Percentiles rank a stretch among this genome's conserved stretches.
These are phyloP conservation scores for Fraxinus cuspidata DNA, from an alignment of 257 asterid species.

Conservation along the genomic window DNA sequence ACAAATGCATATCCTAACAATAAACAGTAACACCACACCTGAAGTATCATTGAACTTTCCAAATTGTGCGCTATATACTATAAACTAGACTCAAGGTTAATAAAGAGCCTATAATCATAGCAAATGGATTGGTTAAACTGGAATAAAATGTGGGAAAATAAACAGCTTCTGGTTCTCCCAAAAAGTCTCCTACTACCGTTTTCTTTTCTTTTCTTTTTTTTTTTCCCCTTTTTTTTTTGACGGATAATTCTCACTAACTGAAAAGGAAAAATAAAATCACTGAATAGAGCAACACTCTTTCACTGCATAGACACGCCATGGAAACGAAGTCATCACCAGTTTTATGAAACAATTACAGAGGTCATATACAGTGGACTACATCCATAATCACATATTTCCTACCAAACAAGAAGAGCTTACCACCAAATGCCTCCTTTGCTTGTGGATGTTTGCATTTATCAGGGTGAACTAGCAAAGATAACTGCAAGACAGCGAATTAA, in stretches of 20 bases:
- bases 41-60: conserved; percentile 3
- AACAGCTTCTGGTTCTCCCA: conserved; percentile 8
- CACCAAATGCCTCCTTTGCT: conserved; percentile 98
- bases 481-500: conserved; percentile 42
- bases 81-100: not conserved
- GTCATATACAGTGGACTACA: conserved; percentile 15
- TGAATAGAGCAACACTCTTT: not conserved
- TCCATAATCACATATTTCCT: conserved; percentile 19
- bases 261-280: not conserved
- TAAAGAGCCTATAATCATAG: not conserved
- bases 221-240: not conserved
- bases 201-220: not conserved
- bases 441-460: conserved; percentile 98
- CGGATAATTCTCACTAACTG: not conserved
- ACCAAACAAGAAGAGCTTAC: conserved; percentile 43
- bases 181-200: not conserved
- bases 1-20: not conserved
- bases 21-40: not conserved
- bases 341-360: conserved; percentile 16
- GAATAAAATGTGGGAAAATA: not conserved
- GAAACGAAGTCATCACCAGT: not conserved
- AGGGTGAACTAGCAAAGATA: conserved; percentile 97
- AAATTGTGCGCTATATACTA: not conserved
- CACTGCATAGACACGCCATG: not conserved
- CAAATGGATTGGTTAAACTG: not conserved